A percentile compares a stretch with the other conserved stretches of the same genome.
These are phyloP conservation scores for Eucalyptus fibrosa DNA, from an alignment of 345 rosid species.

Conservation along the genomic window DNA sequence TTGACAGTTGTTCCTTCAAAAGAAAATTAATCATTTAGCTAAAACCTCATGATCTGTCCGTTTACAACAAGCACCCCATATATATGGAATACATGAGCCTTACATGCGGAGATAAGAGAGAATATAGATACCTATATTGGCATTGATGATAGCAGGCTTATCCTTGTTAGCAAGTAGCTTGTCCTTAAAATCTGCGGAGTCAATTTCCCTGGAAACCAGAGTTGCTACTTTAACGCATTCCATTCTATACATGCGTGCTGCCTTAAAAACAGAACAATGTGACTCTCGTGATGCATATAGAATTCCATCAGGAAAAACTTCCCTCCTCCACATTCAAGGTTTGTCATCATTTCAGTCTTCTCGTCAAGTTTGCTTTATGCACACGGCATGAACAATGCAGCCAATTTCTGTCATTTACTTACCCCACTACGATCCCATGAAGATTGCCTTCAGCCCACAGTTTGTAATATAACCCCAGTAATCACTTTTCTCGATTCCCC, in stretches of 20 bases:
- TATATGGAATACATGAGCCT: neutral
- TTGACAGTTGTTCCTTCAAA: slow-evolving; percentile 82
- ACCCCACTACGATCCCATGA: slow-evolving; percentile 92
- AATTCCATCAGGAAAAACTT: slow-evolving; percentile 83
- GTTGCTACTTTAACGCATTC: slow-evolving; percentile 69
- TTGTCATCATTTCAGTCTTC: neutral
- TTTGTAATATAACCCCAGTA: slow-evolving; percentile 98
- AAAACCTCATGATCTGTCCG: neutral
- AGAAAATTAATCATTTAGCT: neutral
- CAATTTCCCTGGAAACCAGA: slow-evolving; percentile 71
- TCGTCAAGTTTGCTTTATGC: neutral
- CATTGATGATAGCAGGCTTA: slow-evolving; percentile 84
- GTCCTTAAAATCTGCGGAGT: slow-evolving; percentile 53
- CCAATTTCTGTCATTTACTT: slow-evolving; percentile 1
- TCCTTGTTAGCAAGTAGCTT: slow-evolving; percentile 40
- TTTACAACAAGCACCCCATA: neutral
- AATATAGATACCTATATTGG: slow-evolving; percentile 53
- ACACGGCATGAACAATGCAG: neutral
- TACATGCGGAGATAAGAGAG: neutral
- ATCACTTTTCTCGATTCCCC: slow-evolving; percentile 85
- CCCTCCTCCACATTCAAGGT: slow-evolving; percentile 40
- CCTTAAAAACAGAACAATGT: slow-evolving; percentile 84
- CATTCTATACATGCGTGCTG: slow-evolving; percentile 92
- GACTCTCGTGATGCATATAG: slow-evolving; percentile 82
- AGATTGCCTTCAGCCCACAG: slow-evolving; percentile 98